Conservation (phyloP, 768 basidiomycete species). For the Hemileccinum rubropunctum region DNA sequence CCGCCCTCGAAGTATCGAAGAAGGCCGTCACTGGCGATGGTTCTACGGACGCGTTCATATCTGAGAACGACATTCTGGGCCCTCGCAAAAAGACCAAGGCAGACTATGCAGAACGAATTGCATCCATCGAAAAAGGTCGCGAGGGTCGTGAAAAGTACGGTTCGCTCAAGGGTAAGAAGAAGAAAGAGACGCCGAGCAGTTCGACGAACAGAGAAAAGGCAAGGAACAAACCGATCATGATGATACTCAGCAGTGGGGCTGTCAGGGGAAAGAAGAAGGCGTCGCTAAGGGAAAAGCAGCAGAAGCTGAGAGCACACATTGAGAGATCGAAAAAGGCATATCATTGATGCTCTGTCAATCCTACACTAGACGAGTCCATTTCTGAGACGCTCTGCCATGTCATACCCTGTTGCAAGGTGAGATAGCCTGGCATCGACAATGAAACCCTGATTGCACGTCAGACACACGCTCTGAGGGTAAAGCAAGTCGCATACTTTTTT, state of each 20-base stretch:
- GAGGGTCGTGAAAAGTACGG: constrained; percentile 95
- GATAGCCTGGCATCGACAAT: constrained; percentile 74
- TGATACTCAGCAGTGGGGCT: constrained; percentile 75
- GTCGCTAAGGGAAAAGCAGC: constrained; percentile 78
- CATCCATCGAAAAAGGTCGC: constrained; percentile 85
- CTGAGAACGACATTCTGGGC: constrained; percentile 90
- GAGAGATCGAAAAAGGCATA: constrained; percentile 58
- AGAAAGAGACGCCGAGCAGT: constrained; percentile 76
- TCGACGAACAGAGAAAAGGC: constrained; percentile 92
- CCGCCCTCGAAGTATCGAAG: constrained; percentile 69
- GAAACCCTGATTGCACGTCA: constrained; percentile 42
- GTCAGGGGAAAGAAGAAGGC: constrained; percentile 85
- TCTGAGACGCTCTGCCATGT: constrained; percentile 45
- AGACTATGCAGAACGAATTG: constrained; percentile 91
- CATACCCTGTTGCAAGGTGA: constrained; percentile 72
- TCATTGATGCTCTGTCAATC: constrained; percentile 17
- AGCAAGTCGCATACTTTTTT: constrained; percentile 42
- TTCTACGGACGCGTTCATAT: constrained; percentile 57
- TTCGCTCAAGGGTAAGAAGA: constrained; percentile 88
- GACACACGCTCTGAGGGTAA: background rate
- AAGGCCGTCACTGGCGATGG: constrained; percentile 49
- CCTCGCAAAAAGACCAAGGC: constrained; percentile 92
- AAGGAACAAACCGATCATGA: constrained; percentile 94
- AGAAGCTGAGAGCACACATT: constrained; percentile 72
- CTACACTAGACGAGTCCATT: constrained; percentile 24